Base-by-base conservation (phyloP, 352 stramenopile genomes). In the Pythium apleroticum region DNA sequence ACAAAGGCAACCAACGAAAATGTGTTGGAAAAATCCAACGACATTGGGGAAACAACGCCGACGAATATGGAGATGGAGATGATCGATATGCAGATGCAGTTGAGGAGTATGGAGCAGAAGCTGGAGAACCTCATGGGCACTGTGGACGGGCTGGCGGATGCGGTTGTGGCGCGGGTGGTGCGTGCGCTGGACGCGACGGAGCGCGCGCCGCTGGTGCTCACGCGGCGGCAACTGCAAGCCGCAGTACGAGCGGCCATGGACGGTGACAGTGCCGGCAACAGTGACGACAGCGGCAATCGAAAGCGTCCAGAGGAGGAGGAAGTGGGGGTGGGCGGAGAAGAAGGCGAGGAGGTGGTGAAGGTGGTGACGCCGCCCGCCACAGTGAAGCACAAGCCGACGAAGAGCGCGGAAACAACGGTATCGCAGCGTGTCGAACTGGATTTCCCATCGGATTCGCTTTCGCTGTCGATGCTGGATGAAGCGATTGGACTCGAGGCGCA, bases 71-170 rank as follows among this genome's bases (percentile, higher is more conserved):
- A 45, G 56, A 46, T 49, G 52, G 17, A 53, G 10, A 60, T 39
- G 52, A 9, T 6, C 52, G 10, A 12, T 17, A n/a, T 70, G 39
- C 57, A 52, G 45, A 20, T 43, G 52, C 59, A 53, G 20, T 24
- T 66, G 50, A 31, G 39, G 45, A 24, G 43, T 7, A 31, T 71
- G 43, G 65, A 71, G 48, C 33, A 43, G 33, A 56, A 43, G 20
- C 25, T 66, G 14, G 46, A 24, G 33, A 60, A 31, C 35, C 46
- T 71, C 25, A 28, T 30, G 43, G 12, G n/a, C 6, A 30, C 24
- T 3, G 53, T 71, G 52, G 65, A 71, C 22, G 25, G 28, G 19
- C 24, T 71, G 24, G 58, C 31, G 28, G 57, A 66, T 20, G 37
- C 12, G 31, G 11, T 66, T 10, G 49, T 41, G 30, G 19, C 8